Evolutionary conservation across 495 filamentous ascomycete species (phyloP).

Genomic region (Rhizodiscina lignyota): DNA sequence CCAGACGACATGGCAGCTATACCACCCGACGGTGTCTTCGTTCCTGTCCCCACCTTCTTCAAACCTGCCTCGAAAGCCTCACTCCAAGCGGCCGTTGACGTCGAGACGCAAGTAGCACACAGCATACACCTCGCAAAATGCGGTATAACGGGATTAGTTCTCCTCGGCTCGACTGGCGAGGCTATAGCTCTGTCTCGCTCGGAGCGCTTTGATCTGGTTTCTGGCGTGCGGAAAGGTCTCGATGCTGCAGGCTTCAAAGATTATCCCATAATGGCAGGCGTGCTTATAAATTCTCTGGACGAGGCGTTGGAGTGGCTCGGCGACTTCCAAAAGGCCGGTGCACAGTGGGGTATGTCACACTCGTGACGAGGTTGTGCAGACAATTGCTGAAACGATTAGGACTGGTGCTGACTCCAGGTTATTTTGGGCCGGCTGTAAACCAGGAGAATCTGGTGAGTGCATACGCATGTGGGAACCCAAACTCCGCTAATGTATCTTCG

Average conservation of each 20-base stretch:
- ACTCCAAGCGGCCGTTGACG: slow-evolving; percentile 29
- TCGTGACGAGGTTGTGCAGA: no score
- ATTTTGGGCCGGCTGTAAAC: slow-evolving; percentile 12
- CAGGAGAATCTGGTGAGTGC: no score
- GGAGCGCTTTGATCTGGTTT: slow-evolving; percentile 41
- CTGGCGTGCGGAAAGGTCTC: slow-evolving; percentile 32
- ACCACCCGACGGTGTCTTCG: slow-evolving; percentile 27
- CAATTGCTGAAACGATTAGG: no score
- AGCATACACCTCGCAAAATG: slow-evolving; percentile 42
- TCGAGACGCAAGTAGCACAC: slow-evolving; percentile 39
- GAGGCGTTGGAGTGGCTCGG: slow-evolving; percentile 43
- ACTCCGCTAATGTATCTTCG: no score
- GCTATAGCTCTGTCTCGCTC: slow-evolving; percentile 43
- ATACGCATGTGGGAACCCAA: no score
- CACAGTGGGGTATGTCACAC: slow-evolving; percentile 52
- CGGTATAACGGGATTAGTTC: slow-evolving; percentile 46
- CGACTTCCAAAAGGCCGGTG: slow-evolving; percentile 40
- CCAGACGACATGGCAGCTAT: slow-evolving; percentile 1
- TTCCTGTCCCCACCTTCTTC: slow-evolving; percentile 37
- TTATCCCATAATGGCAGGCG: slow-evolving; percentile 54
- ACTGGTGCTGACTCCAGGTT: slow-evolving; percentile 28
- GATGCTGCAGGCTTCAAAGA: slow-evolving; percentile 37
- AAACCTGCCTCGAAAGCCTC: slow-evolving; percentile 20
- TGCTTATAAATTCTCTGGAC: slow-evolving; percentile 42
- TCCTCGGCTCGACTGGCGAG: slow-evolving; percentile 54